Evolutionary conservation across 2,329 filamentous ascomycete species (phyloP).

Genomic region (Colletotrichum tropicicola): DNA sequence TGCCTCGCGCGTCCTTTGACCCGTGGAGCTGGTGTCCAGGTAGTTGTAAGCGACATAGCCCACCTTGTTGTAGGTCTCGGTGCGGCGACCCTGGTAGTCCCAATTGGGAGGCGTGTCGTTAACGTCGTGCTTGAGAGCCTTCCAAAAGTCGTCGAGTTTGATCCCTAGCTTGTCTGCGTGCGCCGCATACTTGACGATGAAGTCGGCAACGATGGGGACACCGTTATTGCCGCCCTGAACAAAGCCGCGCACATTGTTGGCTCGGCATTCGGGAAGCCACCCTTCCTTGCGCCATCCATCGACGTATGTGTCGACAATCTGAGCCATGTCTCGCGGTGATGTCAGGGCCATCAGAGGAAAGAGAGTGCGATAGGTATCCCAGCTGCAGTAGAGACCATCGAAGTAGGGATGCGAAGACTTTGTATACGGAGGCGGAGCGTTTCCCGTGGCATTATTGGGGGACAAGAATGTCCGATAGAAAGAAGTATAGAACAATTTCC

Average conservation of each 20-base stretch:
- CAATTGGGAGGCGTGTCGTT: not conserved
- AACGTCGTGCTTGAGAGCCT: not conserved
- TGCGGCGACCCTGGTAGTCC: conserved; percentile 3
- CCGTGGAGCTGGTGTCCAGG: not conserved
- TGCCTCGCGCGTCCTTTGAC: conserved; percentile 2
- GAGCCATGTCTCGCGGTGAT: not conserved
- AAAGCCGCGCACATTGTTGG: not conserved
- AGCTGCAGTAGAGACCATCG: conserved; percentile 10
- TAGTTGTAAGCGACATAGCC: conserved; percentile 5
- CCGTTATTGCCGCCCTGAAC: conserved; percentile 11
- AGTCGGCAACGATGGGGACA: conserved; percentile 2
- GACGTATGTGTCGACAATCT: conserved; percentile 4
- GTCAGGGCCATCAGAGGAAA: conserved; percentile 11
- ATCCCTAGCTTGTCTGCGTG: not conserved
- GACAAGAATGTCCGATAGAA: conserved; percentile 13
- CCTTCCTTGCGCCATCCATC: not conserved
- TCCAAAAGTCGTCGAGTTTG: not conserved
- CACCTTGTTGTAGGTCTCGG: conserved; percentile 2
- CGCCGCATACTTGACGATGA: conserved; percentile 4
- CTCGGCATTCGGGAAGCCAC: conserved; percentile 10
- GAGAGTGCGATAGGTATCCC: conserved; percentile 5
- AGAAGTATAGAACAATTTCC: not conserved
- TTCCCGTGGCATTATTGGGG: conserved; percentile 1
- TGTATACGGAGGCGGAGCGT: not conserved
- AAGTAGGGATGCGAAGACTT: not conserved